phyloP scores from a whole-genome alignment of 2,329 filamentous ascomycete genomes.

The Pyrenophora seminiperda region DNA sequence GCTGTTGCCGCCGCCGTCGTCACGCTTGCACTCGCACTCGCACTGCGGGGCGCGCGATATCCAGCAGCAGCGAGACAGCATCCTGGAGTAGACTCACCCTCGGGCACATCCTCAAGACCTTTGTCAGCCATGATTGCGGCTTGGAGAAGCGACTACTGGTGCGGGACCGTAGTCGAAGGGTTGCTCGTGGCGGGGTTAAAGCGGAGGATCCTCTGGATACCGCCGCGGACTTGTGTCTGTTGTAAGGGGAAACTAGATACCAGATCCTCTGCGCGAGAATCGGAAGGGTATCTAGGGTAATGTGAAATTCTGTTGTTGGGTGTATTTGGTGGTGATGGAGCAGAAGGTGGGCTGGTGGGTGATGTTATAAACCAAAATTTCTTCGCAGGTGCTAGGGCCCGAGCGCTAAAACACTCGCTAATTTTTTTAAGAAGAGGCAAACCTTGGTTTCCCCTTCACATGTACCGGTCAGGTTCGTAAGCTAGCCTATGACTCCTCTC shows the following conservation, averaged over 20 bases:
- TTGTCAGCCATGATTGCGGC: slow-evolving; percentile 98
- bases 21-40: slow-evolving; percentile 16
- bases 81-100: slow-evolving; percentile 68
- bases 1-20: slow-evolving; percentile 8
- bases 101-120: slow-evolving; percentile 97
- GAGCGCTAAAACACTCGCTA: slow-evolving; percentile 11
- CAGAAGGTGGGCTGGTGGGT: slow-evolving; percentile 27
- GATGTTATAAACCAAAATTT: slow-evolving; percentile 22
- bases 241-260: slow-evolving; percentile 51
- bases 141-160: slow-evolving; percentile 69
- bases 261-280: slow-evolving; percentile 55
- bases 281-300: slow-evolving; percentile 49
- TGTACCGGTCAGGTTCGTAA: slow-evolving; percentile 5
- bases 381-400: slow-evolving; percentile 21
- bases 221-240: slow-evolving; percentile 43
- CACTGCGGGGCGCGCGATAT: slow-evolving; percentile 16
- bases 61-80: slow-evolving; percentile 5
- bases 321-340: slow-evolving; percentile 34
- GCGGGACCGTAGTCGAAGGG: slow-evolving; percentile 54
- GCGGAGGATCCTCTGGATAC: slow-evolving; percentile 51
- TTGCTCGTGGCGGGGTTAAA: slow-evolving; percentile 48
- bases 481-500: slow-evolving; percentile 19
- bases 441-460: slow-evolving; percentile 19
- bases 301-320: slow-evolving; percentile 35
- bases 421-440: slow-evolving; percentile 1